phyloP scores from a whole-genome alignment of 495 filamentous ascomycete genomes.

The Hypoxylon fragiforme region DNA sequence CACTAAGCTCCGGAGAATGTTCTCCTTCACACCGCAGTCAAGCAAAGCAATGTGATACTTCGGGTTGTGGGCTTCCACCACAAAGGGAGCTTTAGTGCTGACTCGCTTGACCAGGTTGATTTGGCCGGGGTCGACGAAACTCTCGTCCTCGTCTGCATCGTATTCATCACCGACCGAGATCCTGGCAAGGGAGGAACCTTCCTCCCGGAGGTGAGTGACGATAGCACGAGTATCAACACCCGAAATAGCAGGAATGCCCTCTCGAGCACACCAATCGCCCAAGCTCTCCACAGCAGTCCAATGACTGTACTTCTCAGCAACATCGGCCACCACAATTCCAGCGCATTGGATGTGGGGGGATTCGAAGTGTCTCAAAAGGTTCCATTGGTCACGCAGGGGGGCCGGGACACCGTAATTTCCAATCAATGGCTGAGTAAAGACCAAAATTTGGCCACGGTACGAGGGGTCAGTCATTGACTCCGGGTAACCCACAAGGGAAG shows the following conservation, averaged over 20 bases:
- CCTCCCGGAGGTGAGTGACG: conserved; percentile 92
- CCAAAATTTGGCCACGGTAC: conserved; percentile 96
- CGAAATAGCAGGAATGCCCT: conserved; percentile 94
- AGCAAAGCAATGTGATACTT: conserved; percentile 90
- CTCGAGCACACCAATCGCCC: conserved; percentile 89
- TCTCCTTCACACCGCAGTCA: conserved; percentile 99
- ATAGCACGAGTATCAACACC: conserved; percentile 97
- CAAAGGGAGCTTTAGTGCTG: conserved; percentile 97
- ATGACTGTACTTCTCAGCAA: conserved; percentile 90
- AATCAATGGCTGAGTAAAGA: conserved; percentile 98
- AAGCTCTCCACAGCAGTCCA: conserved; percentile 97
- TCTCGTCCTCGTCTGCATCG: conserved; percentile 97
- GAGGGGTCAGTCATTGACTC: conserved; percentile 99
- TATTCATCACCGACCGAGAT: conserved; percentile 98
- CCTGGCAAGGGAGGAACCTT: conserved; percentile 90
- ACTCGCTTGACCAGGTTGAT: conserved; percentile 96
- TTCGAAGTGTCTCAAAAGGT: conserved; percentile 89
- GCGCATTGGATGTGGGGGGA: conserved; percentile 95
- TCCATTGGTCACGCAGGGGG: conserved; percentile 71
- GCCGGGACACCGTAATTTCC: conserved; percentile 97
- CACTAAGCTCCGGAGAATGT: conserved; percentile 93
- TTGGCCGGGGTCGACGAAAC: conserved; percentile 89
- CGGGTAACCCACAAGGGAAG: conserved; percentile 90
- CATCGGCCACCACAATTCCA: conserved; percentile 93
- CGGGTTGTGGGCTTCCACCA: conserved; percentile 76